Conservation (phyloP, 768 basidiomycete genomes). For the Leccinum incarnatum region DNA sequence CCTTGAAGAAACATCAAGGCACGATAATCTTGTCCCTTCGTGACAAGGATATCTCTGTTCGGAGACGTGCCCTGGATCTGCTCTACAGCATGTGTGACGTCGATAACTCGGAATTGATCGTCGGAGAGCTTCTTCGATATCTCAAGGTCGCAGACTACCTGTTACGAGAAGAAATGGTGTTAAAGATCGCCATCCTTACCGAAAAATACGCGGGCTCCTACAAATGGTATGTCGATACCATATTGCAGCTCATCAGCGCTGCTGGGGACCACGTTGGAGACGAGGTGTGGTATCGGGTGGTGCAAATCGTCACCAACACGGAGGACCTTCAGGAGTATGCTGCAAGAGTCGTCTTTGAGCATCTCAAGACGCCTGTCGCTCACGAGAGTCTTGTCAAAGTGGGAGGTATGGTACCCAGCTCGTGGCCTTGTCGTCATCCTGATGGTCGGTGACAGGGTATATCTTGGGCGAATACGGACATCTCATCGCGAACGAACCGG, state of each 20-base stretch:
- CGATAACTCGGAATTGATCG: conserved; percentile 95
- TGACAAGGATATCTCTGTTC: conserved; percentile 96
- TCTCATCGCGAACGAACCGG: conserved; percentile 91
- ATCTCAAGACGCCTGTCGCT: conserved; percentile 78
- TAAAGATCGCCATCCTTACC: conserved; percentile 98
- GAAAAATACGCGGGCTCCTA: conserved; percentile 97
- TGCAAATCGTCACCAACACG: conserved; percentile 98
- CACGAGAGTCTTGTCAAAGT: conserved; percentile 97
- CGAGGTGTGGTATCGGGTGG: conserved; percentile 99
- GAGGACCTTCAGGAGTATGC: conserved; percentile 98
- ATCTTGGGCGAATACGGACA: conserved; percentile 98
- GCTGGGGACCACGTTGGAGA: conserved; percentile 99
- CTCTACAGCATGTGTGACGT: conserved; percentile 99
- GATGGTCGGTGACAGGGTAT: conserved; percentile 60
- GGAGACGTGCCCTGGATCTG: conserved; percentile 89
- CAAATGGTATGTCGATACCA: conserved; percentile 99
- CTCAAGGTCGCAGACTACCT: conserved; percentile 96
- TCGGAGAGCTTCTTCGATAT: conserved; percentile 92
- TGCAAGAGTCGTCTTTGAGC: conserved; percentile 86
- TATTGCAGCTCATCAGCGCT: conserved; percentile 90
- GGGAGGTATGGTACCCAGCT: conserved; percentile 57
- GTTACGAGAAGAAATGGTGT: conserved; percentile 95
- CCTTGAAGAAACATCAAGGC: conserved; percentile 92
- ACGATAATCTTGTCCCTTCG: conserved; percentile 93
- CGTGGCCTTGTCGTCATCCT: conserved; percentile 4